phyloP scores from a whole-genome alignment of 441 rosid genomes.

The Rhodomyrtus psidioides region DNA sequence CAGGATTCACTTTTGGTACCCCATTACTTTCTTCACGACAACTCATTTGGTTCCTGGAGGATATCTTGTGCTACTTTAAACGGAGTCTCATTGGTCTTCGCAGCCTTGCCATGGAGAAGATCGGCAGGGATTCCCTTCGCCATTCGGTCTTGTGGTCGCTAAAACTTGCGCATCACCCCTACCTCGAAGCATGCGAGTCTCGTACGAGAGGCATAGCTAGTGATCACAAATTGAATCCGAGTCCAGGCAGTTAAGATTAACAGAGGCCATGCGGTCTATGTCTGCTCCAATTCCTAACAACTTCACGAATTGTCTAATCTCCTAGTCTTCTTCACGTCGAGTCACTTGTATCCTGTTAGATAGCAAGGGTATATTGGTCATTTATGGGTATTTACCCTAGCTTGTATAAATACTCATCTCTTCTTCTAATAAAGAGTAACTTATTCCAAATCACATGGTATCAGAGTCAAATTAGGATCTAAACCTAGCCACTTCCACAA shows the following conservation, averaged over 20 bases:
- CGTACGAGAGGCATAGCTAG: background rate
- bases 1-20: background rate
- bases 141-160: background rate
- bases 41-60: background rate
- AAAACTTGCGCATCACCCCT: background rate
- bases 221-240: background rate
- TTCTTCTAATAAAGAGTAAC: no score
- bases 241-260: background rate
- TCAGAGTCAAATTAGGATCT: no score
- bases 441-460: no score
- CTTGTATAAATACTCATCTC: no score
- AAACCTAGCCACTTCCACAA: no score
- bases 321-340: background rate
- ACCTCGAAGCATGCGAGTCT: background rate
- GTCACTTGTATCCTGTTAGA: rapidly evolving
- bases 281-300: background rate
- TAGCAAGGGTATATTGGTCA: no score
- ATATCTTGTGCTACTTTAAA: background rate
- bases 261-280: background rate
- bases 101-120: background rate
- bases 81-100: background rate
- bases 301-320: background rate
- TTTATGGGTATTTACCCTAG: no score
- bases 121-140: background rate
- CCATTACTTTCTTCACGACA: background rate